Base-by-base conservation (phyloP, 768 basidiomycete genomes). In the Pleurotus ostreatus region DNA sequence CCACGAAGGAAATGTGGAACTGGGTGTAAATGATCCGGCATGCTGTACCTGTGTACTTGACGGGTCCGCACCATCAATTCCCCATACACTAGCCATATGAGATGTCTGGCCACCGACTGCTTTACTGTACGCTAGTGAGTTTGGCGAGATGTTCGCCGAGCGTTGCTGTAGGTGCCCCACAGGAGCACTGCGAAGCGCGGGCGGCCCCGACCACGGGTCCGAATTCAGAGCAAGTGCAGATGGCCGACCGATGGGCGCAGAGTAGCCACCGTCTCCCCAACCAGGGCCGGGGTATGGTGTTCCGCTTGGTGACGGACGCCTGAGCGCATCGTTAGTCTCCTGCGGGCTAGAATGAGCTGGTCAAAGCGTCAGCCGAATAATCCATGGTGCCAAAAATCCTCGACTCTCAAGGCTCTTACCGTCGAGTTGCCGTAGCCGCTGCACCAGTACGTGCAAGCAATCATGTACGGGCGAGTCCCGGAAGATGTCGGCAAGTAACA, bases 401-500 rank as follows among this genome's bases (percentile, higher is more conserved):
- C 15, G 26, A 39, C 23, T 23, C 18, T 20, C 12, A 5, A 15
- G 12, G 22, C 11, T 15, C 51, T 43, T 23, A 53, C 51, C 39
- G 22, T 40, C 38, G 15, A 40, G 18, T 22, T 53, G 51, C 51
- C 20, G 41, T 5, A 53, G 12, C 18, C 51, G 51, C 23, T 53
- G 51, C 12, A 53, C 51, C n/a, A 53, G 39, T 16, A 53, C 51
- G 11, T 53, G 51, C 51, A 53, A 38, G 39, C 51, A 53, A 20
- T 41, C 51, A n/a, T 53, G 37, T 41, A 39, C 38, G 8, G 51
- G 51, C 20, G 51, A 37, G 22, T 53, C 51, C 51, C 51, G 51
- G 51, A 53, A 53, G 51, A 53, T 53, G 41, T 53, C 51, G 51
- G 51, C 51, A 25, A 53, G 51, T 15, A 39, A 30, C n/a, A 53